Percentiles rank a stretch among this genome's conserved stretches.
Conservation (phyloP, 805 yeast genomes). For the Saccharomycopsis synnaedendra region DNA sequence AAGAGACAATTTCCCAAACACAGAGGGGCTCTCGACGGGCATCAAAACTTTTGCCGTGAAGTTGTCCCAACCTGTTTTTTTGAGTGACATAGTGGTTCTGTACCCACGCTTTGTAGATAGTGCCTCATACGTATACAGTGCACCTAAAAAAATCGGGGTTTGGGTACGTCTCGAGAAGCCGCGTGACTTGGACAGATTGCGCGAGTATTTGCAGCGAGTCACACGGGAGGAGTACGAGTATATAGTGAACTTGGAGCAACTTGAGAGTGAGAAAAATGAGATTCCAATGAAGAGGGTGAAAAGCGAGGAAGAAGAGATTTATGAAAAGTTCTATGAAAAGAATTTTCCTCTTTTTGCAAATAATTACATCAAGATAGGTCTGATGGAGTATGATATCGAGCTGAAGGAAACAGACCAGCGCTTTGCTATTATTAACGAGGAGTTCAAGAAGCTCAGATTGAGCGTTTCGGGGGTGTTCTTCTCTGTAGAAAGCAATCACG, state of each 20-base stretch:
- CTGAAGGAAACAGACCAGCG: constrained; percentile 2
- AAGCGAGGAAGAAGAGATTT: constrained; percentile 6
- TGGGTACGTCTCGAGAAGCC: constrained; percentile 21
- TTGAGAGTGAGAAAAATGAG: not conserved
- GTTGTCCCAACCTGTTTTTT: constrained; percentile 27
- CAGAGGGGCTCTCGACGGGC: constrained; percentile 6
- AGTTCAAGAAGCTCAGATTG: constrained; percentile 12
- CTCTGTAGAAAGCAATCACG: constrained; percentile 16
- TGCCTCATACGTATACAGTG: constrained; percentile 27
- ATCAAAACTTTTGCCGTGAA: constrained; percentile 22
- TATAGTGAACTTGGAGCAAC: constrained; percentile 10
- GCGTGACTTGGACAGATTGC: constrained; percentile 3
- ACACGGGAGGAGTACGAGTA: constrained; percentile 6
- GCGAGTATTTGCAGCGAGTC: constrained; percentile 1
- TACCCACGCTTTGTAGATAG: constrained; percentile 29
- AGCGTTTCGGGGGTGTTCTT: constrained; percentile 10
- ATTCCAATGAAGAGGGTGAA: constrained; percentile 14
- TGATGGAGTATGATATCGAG: constrained; percentile 11
- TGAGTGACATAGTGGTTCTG: constrained; percentile 25
- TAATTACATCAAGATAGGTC: constrained; percentile 13
- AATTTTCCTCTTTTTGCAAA: constrained; percentile 10
- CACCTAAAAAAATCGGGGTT: constrained; percentile 26
- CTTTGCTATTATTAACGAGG: constrained; percentile 4
- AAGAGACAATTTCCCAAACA: constrained; percentile 7
- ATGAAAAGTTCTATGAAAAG: constrained; percentile 15